Percentiles rank a stretch among this genome's conserved stretches.
These are phyloP conservation scores for Parmelia sp. DNA, from an alignment of 495 filamentous ascomycete species.

Conservation along the genomic window DNA sequence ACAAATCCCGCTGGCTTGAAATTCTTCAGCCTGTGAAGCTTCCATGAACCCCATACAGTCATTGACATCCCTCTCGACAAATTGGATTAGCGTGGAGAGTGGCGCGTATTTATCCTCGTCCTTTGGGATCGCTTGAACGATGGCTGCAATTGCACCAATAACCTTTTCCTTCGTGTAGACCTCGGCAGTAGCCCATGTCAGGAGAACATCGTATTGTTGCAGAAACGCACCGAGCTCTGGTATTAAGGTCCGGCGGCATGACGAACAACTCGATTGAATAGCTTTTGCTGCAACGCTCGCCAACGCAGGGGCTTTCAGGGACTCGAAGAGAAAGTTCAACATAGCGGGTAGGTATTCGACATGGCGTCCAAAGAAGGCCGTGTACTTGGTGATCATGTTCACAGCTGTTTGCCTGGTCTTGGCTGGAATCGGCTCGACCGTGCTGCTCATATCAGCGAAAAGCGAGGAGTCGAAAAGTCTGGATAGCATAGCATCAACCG, in stretches of 20 bases:
- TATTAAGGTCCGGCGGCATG: constrained; percentile 66
- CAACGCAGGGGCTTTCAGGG: constrained; percentile 59
- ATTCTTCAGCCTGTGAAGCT: constrained; percentile 27
- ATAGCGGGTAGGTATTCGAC: constrained; percentile 63
- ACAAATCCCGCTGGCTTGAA: constrained; percentile 27
- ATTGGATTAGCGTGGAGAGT: constrained; percentile 57
- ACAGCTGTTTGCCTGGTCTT: constrained; percentile 74
- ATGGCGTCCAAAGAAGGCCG: constrained; percentile 73
- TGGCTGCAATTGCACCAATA: constrained; percentile 73
- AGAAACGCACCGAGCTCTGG: constrained; percentile 71
- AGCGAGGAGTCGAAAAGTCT: constrained; percentile 64
- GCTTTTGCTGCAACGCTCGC: constrained; percentile 70
- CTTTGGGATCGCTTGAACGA: constrained; percentile 68
- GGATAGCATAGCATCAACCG: constrained; percentile 60
- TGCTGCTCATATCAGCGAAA: constrained; percentile 47
- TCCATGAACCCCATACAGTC: constrained; percentile 31
- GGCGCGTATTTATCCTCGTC: constrained; percentile 57
- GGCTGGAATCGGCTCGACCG: constrained; percentile 49
- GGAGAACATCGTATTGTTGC: constrained; percentile 63
- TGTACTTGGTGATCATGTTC: constrained; percentile 69
- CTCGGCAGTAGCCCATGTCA: constrained; percentile 54
- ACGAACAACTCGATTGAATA: constrained; percentile 71
- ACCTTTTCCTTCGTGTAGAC: constrained; percentile 71
- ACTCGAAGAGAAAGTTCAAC: constrained; percentile 75
- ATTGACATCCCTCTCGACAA: constrained; percentile 58